Conservation (phyloP, 192 early-diverging fungal species). For the Coemansia sp. region DNA sequence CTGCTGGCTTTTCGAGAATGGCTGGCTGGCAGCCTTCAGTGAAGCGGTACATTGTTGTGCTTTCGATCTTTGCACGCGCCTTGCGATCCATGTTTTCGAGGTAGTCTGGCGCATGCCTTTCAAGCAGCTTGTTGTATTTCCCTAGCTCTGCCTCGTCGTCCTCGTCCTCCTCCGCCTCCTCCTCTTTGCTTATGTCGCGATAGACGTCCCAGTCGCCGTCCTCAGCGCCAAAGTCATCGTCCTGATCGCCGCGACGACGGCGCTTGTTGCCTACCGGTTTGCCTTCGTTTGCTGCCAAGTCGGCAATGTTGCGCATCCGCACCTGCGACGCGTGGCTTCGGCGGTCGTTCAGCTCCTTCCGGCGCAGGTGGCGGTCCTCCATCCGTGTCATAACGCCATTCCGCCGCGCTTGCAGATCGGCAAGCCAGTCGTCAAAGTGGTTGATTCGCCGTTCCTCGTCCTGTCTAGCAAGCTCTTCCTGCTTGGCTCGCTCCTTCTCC, state of each 20-base stretch:
- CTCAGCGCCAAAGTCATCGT: slow-evolving; percentile 92
- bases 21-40: slow-evolving; percentile 58
- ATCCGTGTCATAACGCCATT: slow-evolving; percentile 67
- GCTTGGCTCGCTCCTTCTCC: slow-evolving; percentile 57
- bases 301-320: slow-evolving; percentile 84
- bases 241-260: slow-evolving; percentile 54
- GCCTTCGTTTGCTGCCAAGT: slow-evolving; percentile 62
- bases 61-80: slow-evolving; percentile 62
- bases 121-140: slow-evolving; percentile 69
- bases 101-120: slow-evolving; percentile 73
- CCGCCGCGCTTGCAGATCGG: slow-evolving; percentile 63
- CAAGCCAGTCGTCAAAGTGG: slow-evolving; percentile 74
- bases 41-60: slow-evolving; percentile 73
- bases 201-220: slow-evolving; percentile 94
- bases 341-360: slow-evolving; percentile 81
- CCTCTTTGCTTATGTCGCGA: slow-evolving; percentile 82
- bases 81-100: slow-evolving; percentile 70
- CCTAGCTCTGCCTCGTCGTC: slow-evolving; percentile 67
- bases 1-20: slow-evolving; percentile 61
- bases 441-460: slow-evolving; percentile 72
- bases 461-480: slow-evolving; percentile 60
- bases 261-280: slow-evolving; percentile 24
- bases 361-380: slow-evolving; percentile 63
- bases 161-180: slow-evolving; percentile 79
- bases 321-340: slow-evolving; percentile 81